Evolutionary conservation across 192 early-diverging fungal species (phyloP), one percentile per base, ranked within the genome.

Genomic region (Allomyces macrogynus): DNA sequence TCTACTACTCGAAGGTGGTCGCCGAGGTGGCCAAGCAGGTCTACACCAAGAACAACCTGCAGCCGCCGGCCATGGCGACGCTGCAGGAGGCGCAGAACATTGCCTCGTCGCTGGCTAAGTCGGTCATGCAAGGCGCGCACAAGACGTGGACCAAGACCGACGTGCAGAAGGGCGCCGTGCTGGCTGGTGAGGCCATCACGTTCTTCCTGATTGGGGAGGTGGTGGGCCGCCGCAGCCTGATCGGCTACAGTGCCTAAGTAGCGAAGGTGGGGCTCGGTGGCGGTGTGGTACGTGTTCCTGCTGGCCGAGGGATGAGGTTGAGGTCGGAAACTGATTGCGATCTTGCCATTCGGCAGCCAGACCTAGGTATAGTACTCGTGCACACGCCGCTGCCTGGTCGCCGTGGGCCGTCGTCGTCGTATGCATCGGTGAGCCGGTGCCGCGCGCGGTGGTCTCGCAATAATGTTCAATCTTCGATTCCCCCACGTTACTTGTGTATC

Each of bases 161-260:
- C 69, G 61, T 74, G 40, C 71, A 68, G 61, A 79, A 79, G 75
- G 73, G 71, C 67, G 75, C 75, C 67, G 69, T 82, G 64, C 66
- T 80, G 23, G 72, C 75, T 54, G 75, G 75, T 57, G 79, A 84
- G 72, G 66, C 77, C 26, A 75, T 74, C 69, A 75, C 79, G 27
- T 82, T 84, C 68, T 84, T 82, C 74, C 68, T 80, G 62, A 42
- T 84, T 23, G 83, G 83, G 62, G 83, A 84, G 69, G 76, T 84
- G 61, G 68, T 84, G 68, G 83, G 83, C 67, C 79, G 81, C 61
- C 74, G 79, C 69, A 82, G 77, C 75, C 67, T 85, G 67, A 71
- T 83, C 62, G 83, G 83, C 24, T 81, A 82, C 43, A 40, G 32
- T 40, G 32, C 32, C 5, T 40, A 40, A 40, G 7, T 8, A 3